These are phyloP conservation scores for Didymella pinodella DNA, from an alignment of 2,329 filamentous ascomycete genomes.

Conservation along the genomic window DNA sequence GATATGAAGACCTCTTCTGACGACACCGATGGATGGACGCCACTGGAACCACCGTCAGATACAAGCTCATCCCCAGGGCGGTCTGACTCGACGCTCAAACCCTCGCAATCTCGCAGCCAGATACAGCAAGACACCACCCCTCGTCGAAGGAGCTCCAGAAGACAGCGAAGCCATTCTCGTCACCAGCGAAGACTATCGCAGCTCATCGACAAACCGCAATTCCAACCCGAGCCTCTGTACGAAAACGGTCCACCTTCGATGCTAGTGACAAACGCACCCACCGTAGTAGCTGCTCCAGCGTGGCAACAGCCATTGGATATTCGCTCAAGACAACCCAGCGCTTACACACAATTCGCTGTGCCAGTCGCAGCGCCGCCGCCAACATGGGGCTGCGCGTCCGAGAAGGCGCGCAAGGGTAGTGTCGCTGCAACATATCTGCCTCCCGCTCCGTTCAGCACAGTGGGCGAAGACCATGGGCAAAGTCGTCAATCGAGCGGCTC, in stretches of 20 bases:
- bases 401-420: slow-evolving; percentile 10
- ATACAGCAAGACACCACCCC: slow-evolving; percentile 1
- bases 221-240: background rate
- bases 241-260: slow-evolving; percentile 2
- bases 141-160: background rate
- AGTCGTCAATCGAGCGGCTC: background rate
- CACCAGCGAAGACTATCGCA: slow-evolving; percentile 9
- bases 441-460: slow-evolving; percentile 20
- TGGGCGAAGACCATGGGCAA: background rate
- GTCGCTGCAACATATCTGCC: slow-evolving; percentile 2
- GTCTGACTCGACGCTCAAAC: slow-evolving; percentile 25
- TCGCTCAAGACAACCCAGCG: slow-evolving; percentile 1
- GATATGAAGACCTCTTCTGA: slow-evolving; percentile 13
- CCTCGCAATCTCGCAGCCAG: slow-evolving; percentile 22
- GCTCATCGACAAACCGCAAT: background rate
- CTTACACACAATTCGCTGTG: background rate
- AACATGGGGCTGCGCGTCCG: slow-evolving; percentile 11
- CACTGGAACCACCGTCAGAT: slow-evolving; percentile 12
- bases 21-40: slow-evolving; percentile 20
- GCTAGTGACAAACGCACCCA: slow-evolving; percentile 20
- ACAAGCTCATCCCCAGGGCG: slow-evolving; percentile 18
- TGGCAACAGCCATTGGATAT: background rate
- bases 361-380: slow-evolving; percentile 8
- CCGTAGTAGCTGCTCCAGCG: background rate
- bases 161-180: background rate